phyloP scores from a whole-genome alignment of 352 stramenopile species.

The Globisporangium cederbergense region DNA sequence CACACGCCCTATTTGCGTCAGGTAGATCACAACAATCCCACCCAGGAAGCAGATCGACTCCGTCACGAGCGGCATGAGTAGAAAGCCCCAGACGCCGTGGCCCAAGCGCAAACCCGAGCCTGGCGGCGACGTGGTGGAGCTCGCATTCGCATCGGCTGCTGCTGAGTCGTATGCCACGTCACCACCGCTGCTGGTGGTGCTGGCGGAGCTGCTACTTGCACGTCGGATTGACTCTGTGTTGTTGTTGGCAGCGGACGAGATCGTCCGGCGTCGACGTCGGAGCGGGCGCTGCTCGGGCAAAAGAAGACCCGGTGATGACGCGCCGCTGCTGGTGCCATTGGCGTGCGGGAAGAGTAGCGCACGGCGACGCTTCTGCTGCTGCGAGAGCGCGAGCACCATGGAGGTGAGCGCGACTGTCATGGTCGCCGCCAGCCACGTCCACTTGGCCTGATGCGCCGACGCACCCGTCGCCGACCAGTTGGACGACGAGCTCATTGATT shows the following conservation, averaged over 20 bases:
- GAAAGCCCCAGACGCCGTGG: conserved; percentile 24
- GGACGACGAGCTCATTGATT: conserved; percentile 7
- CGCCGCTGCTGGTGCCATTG: not conserved
- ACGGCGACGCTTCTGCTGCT: conserved; percentile 21
- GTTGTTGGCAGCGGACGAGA: not conserved
- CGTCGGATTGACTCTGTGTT: not conserved
- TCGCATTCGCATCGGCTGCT: not conserved
- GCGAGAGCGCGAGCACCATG: conserved; percentile 28
- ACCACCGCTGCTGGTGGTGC: not conserved
- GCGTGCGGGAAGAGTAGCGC: conserved; percentile 8
- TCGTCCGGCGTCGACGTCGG: conserved; percentile 7
- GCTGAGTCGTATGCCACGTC: no score
- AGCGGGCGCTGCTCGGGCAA: conserved; percentile 5
- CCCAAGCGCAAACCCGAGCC: conserved; percentile 24
- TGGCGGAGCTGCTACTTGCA: not conserved
- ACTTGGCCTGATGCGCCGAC: conserved; percentile 12
- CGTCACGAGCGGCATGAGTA: conserved; percentile 33
- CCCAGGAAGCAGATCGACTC: conserved; percentile 28
- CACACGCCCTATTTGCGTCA: conserved; percentile 19
- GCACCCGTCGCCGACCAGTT: conserved; percentile 4
- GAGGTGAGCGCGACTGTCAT: conserved; percentile 29
- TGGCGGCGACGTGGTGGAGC: not conserved
- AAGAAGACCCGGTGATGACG: not conserved
- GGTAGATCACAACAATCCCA: conserved; percentile 23
- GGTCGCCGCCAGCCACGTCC: conserved; percentile 28